phyloP scores from a whole-genome alignment of 495 filamentous ascomycete genomes.

The Aspergillus avenaceus region DNA sequence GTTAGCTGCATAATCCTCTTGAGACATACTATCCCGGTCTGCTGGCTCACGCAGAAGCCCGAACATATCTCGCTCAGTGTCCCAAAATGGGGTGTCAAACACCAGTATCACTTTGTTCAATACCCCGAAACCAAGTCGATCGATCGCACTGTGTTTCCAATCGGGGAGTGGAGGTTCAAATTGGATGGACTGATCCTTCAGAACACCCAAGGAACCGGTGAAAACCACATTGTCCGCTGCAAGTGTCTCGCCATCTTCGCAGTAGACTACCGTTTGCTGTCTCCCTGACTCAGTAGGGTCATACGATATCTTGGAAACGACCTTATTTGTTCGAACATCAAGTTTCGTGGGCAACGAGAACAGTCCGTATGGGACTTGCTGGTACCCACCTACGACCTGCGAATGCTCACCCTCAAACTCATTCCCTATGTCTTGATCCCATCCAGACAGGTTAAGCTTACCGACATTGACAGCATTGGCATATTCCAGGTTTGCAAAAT shows the following conservation, averaged over 20 bases:
- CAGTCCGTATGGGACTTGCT: constrained; percentile 80
- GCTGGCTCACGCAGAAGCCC: constrained; percentile 77
- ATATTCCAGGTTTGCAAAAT: constrained; percentile 96
- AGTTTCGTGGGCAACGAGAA: constrained; percentile 70
- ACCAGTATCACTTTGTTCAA: constrained; percentile 95
- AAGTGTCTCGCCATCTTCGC: constrained; percentile 71
- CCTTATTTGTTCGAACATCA: constrained; percentile 69
- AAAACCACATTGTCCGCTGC: constrained; percentile 83
- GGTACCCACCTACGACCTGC: constrained; percentile 89
- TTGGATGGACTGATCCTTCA: constrained; percentile 69
- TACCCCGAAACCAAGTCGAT: constrained; percentile 86
- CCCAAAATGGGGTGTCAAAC: constrained; percentile 90
- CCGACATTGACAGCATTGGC: constrained; percentile 87
- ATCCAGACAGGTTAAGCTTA: constrained; percentile 82
- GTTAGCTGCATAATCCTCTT: constrained; percentile 57
- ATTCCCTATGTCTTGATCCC: constrained; percentile 96
- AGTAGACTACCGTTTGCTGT: constrained; percentile 58
- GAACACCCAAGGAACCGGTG: constrained; percentile 82
- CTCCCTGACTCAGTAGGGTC: constrained; percentile 35
- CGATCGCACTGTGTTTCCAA: constrained; percentile 78
- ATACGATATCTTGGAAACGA: constrained; percentile 68
- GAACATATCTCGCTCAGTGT: constrained; percentile 87
- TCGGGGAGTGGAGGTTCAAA: constrained; percentile 83
- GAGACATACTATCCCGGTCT: constrained; percentile 47
- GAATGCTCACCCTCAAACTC: constrained; percentile 94